Percentiles rank a stretch among this genome's conserved stretches.
phyloP scores from a whole-genome alignment of 2,329 filamentous ascomycete species.

The Phaeomoniella chlamydospora region DNA sequence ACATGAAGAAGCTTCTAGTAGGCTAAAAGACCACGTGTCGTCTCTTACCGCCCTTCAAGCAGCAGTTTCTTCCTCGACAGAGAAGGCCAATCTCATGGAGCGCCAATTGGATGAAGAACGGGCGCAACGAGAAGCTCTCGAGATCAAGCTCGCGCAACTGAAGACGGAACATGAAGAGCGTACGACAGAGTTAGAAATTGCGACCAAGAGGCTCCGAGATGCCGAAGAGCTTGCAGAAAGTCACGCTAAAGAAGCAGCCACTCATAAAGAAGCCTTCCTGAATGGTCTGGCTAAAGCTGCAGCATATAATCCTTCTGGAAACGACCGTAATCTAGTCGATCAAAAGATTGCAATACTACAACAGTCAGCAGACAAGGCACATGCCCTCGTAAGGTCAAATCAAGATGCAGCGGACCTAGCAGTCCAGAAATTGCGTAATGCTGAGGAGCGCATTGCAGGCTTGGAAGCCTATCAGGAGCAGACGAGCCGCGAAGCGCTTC shows the following conservation, averaged over 20 bases:
- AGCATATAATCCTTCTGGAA: constrained; percentile 29
- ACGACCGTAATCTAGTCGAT: constrained; percentile 37
- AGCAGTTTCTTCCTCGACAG: constrained; percentile 64
- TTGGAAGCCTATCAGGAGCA: constrained; percentile 96
- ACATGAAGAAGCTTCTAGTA: constrained; percentile 52
- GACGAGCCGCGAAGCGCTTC: constrained; percentile 80
- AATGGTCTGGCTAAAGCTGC: constrained; percentile 65
- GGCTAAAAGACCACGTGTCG: constrained; percentile 52
- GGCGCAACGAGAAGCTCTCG: constrained; percentile 55
- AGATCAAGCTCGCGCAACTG: constrained; percentile 61
- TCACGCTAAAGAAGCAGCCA: constrained; percentile 73
- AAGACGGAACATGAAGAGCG: constrained; percentile 71
- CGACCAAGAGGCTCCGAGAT: constrained; percentile 62
- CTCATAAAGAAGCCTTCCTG: constrained; percentile 71
- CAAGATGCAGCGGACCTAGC: constrained; percentile 77
- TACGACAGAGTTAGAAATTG: constrained; percentile 60
- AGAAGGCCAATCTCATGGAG: constrained; percentile 64
- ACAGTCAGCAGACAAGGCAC: constrained; percentile 64
- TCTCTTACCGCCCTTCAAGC: constrained; percentile 63
- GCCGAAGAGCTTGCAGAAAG: constrained; percentile 79
- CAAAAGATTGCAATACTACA: constrained; percentile 58
- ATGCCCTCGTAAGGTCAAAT: constrained; percentile 69
- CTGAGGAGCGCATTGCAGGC: constrained; percentile 92
- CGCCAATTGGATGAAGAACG: constrained; percentile 74
- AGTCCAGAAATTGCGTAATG: constrained; percentile 75